Evolutionary conservation across 495 filamentous ascomycete species (phyloP).

Genomic region (Annulohypoxylon moriforme): DNA sequence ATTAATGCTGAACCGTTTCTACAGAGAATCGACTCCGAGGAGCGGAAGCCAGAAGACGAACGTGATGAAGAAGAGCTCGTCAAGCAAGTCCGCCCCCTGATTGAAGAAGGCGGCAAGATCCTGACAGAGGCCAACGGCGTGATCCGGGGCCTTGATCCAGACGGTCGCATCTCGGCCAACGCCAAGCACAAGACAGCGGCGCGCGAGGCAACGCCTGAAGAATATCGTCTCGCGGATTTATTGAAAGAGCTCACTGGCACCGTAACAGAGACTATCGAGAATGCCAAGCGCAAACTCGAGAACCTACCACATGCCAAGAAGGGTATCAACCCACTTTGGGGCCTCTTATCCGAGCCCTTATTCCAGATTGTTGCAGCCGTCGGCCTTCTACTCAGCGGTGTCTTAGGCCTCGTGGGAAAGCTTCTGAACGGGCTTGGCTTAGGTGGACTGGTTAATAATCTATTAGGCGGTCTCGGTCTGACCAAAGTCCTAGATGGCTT

Average conservation of each 20-base stretch:
- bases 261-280: constrained; percentile 81
- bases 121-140: constrained; percentile 89
- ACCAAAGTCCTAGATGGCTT: constrained; percentile 79
- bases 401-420: constrained; percentile 83
- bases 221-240: constrained; percentile 83
- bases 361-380: constrained; percentile 95
- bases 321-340: constrained; percentile 89
- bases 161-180: constrained; percentile 84
- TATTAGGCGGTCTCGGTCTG: constrained; percentile 84
- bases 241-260: constrained; percentile 78
- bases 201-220: constrained; percentile 86
- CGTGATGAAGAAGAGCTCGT: constrained; percentile 92
- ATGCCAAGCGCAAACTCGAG: constrained; percentile 84
- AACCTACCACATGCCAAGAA: constrained; percentile 96
- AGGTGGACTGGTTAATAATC: constrained; percentile 79
- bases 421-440: constrained; percentile 83
- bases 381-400: constrained; percentile 83
- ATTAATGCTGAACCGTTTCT: not conserved
- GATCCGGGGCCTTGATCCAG: constrained; percentile 90
- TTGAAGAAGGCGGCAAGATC: constrained; percentile 85
- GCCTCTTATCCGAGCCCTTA: constrained; percentile 81
- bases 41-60: constrained; percentile 87
- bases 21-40: constrained; percentile 81
- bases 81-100: constrained; percentile 82
- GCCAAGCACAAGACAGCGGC: constrained; percentile 84